phyloP scores from a whole-genome alignment of 2,329 filamentous ascomycete genomes.

The Xylaria sp. region DNA sequence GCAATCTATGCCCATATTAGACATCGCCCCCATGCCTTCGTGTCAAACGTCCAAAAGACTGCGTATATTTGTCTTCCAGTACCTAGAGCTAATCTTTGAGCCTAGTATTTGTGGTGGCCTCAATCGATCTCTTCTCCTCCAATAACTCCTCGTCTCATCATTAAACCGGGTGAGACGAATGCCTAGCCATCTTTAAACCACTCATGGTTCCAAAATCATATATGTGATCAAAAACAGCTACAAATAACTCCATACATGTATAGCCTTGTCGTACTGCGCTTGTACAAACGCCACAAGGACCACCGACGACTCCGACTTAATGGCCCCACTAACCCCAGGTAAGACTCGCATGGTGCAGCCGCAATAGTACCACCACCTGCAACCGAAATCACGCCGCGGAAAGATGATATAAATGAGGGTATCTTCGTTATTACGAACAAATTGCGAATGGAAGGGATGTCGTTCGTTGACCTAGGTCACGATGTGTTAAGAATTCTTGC shows the following conservation, averaged over 20 bases:
- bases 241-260: conserved; percentile 35
- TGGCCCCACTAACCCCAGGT: conserved; percentile 14
- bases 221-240: conserved; percentile 15
- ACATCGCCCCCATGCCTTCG: background rate
- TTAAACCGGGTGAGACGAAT: conserved; percentile 19
- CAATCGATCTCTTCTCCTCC: background rate
- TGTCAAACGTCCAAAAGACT: conserved; percentile 16
- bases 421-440: conserved; percentile 39
- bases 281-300: conserved; percentile 11
- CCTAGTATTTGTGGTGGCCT: conserved; percentile 9
- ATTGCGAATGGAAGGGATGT: conserved; percentile 32
- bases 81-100: background rate
- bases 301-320: conserved; percentile 10
- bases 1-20: conserved; percentile 10
- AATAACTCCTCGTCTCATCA: conserved; percentile 21
- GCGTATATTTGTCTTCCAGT: conserved; percentile 21
- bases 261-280: conserved; percentile 24
- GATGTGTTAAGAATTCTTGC: conserved; percentile 62
- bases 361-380: conserved; percentile 12
- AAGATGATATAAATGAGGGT: conserved; percentile 33
- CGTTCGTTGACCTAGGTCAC: conserved; percentile 8
- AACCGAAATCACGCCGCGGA: conserved; percentile 6
- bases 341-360: conserved; percentile 7
- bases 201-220: conserved; percentile 2
- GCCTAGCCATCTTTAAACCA: conserved; percentile 28